Evolutionary conservation across 2,329 filamentous ascomycete genomes (phyloP), one percentile per base, ranked within the genome.

Genomic region (Trichoderma cornu-damae): DNA sequence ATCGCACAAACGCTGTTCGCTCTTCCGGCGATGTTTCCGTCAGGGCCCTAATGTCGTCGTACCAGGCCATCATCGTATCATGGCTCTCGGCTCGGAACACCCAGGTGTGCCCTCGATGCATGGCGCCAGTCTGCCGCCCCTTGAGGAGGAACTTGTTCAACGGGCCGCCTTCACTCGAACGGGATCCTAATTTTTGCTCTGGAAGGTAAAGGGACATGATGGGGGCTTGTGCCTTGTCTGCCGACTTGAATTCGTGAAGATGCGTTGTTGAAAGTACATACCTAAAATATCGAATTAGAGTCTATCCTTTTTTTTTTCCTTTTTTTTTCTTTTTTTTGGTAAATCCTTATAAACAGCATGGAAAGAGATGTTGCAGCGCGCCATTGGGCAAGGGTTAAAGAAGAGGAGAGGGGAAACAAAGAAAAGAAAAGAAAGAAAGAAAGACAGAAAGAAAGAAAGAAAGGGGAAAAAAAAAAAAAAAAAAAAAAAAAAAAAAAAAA

Each of bases 111-210:
- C 84, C 85, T 57, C 92, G 89, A 72, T 97, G 94, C 85, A 97
- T 90, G 3, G 88, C 79, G 52, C 94, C 93, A 4, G 91, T 94
- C 73, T 97, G 93, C 60, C 92, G 88, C 43, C 94, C 94, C 73
- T 97, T 99, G 67, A 99, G 85, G 72, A 96, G 90, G 71, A 99
- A 99, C 71, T 99, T 99, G 77, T 96, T 93, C 38, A 91, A 96
- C 11, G 88, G 89, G 11, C 90, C 92, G 48, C 84, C 86, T 59
- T 85, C 84, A 60, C 85, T 82, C 8, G 93, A 96, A 69, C 95
- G 91, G 34, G 92, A 95, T 35, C 94, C 94, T 58, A 99, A 81
- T 70, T 96, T 96, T 73, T 97, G 94, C 65, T 97, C 94, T 6
- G 89, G 89, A 26, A 99, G 82, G 69, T 94, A 96, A 57, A 99